Conservation (phyloP, 2,329 filamentous ascomycete species). For the Calonectria naviculata region DNA sequence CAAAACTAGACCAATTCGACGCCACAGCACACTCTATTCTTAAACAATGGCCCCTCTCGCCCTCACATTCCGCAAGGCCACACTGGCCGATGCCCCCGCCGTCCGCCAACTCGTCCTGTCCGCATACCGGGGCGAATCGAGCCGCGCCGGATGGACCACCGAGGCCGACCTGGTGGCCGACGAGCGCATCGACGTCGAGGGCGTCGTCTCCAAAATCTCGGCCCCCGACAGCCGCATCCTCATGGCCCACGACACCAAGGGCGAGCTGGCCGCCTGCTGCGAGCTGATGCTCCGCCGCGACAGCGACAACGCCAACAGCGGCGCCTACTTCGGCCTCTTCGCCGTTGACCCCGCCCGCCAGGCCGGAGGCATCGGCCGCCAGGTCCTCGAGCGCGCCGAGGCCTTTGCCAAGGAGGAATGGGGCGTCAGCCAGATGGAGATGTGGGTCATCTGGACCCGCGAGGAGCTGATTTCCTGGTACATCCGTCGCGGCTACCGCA, state of each 20-base stretch:
- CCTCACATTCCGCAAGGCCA: slow-evolving; percentile 50
- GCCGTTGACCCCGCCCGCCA: slow-evolving; percentile 57
- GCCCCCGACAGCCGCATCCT: slow-evolving; percentile 50
- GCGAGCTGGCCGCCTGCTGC: slow-evolving; percentile 54
- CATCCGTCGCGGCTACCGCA: slow-evolving; percentile 52
- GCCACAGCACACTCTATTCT: not conserved
- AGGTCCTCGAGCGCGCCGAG: slow-evolving; percentile 55
- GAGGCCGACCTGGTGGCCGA: slow-evolving; percentile 57
- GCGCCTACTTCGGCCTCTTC: slow-evolving; percentile 60
- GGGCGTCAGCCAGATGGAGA: slow-evolving; percentile 50
- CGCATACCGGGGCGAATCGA: slow-evolving; percentile 56
- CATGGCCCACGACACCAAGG: slow-evolving; percentile 45
- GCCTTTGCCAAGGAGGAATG: slow-evolving; percentile 46
- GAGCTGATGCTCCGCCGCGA: slow-evolving; percentile 50
- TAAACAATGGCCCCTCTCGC: slow-evolving; percentile 23
- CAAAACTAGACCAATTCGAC: not conserved
- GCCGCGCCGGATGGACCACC: slow-evolving; percentile 58
- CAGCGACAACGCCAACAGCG: slow-evolving; percentile 38
- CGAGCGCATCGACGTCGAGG: slow-evolving; percentile 53
- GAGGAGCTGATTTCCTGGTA: slow-evolving; percentile 60
- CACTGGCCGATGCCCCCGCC: slow-evolving; percentile 42
- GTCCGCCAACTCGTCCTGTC: slow-evolving; percentile 53
- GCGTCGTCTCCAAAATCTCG: slow-evolving; percentile 53
- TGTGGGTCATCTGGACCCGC: slow-evolving; percentile 57
- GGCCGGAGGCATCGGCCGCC: slow-evolving; percentile 55